These are phyloP conservation scores for Allantophomopsis lycopodina DNA, from an alignment of 2,329 filamentous ascomycete species.

Conservation along the genomic window DNA sequence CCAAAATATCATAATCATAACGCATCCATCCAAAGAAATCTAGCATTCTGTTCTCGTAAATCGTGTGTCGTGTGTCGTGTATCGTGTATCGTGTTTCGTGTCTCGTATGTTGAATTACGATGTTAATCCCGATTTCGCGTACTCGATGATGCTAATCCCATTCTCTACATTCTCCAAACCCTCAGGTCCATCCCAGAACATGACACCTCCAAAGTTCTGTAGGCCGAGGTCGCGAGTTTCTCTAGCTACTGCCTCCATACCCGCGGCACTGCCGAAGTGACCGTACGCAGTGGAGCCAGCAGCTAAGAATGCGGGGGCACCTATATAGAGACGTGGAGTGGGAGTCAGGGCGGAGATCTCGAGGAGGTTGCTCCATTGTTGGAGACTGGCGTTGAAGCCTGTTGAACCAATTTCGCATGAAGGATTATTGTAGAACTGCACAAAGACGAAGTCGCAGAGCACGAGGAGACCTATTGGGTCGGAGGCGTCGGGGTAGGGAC, in stretches of 20 bases:
- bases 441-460: constrained; percentile 22
- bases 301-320: constrained; percentile 16
- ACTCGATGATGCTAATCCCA: constrained; percentile 11
- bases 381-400: constrained; percentile 15
- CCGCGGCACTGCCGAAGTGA: constrained; percentile 9
- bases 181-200: constrained; percentile 23
- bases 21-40: neutral
- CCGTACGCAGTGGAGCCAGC: constrained; percentile 20
- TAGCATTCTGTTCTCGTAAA: neutral
- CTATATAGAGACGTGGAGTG: constrained; percentile 20
- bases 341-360: neutral
- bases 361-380: constrained; percentile 19
- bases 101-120: neutral
- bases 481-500: constrained; percentile 21
- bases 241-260: constrained; percentile 15
- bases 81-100: neutral
- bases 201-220: constrained; percentile 22
- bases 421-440: constrained; percentile 29
- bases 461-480: constrained; percentile 17
- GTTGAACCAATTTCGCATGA: constrained; percentile 15
- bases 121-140: constrained; percentile 9
- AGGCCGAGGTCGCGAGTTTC: constrained; percentile 14
- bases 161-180: constrained; percentile 14
- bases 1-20: neutral
- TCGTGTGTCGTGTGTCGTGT: neutral